Conservation (phyloP, 1,139 yeast species). For the Magnusiomyces suaveolens region DNA sequence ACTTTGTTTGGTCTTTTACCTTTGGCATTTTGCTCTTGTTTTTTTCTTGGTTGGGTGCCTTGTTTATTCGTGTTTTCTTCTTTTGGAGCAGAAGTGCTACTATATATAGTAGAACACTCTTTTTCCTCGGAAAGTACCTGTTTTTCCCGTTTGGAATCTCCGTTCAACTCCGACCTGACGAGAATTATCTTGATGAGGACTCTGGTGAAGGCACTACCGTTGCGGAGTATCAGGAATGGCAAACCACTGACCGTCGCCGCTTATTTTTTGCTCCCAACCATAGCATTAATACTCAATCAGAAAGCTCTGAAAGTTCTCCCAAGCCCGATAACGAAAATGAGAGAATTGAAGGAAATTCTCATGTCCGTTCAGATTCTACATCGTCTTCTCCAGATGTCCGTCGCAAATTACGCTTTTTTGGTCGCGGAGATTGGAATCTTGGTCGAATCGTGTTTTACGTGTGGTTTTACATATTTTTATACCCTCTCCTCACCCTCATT, state of each 20-base stretch:
- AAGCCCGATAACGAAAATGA: background rate
- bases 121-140: conserved; percentile 59
- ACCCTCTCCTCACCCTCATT: conserved; percentile 53
- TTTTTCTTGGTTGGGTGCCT: conserved; percentile 50
- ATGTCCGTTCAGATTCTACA: conserved; percentile 13
- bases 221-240: conserved; percentile 84
- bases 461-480: conserved; percentile 57
- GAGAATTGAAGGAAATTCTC: conserved; percentile 1
- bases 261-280: conserved; percentile 50
- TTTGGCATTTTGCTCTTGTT: conserved; percentile 55
- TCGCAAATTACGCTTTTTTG: conserved; percentile 53
- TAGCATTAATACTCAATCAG: background rate
- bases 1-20: conserved; percentile 62
- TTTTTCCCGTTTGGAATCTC: conserved; percentile 84
- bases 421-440: conserved; percentile 85
- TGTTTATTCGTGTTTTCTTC: conserved; percentile 30
- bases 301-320: conserved; percentile 1
- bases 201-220: conserved; percentile 79
- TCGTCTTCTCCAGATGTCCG: conserved; percentile 14
- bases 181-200: conserved; percentile 77
- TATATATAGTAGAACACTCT: conserved; percentile 53
- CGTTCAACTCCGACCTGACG: conserved; percentile 68
- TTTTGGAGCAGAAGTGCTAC: conserved; percentile 35
- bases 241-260: conserved; percentile 63
- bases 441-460: conserved; percentile 76